These are phyloP conservation scores for Alternaria rosae DNA, from an alignment of 2,329 filamentous ascomycete genomes.

Conservation along the genomic window DNA sequence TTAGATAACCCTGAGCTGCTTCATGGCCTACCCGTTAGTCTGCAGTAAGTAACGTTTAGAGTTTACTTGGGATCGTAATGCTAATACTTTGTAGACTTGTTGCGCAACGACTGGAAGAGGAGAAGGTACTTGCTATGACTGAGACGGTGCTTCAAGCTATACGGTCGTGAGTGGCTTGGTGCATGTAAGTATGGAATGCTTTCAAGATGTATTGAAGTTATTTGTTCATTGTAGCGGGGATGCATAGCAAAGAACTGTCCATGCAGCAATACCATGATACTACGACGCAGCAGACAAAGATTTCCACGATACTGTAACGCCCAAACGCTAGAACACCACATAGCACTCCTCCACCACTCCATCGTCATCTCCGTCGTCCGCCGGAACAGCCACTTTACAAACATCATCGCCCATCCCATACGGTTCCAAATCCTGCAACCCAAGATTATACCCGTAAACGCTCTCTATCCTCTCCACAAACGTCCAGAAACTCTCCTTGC, in stretches of 20 bases:
- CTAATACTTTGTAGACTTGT: constrained; percentile 38
- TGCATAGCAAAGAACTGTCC: background rate
- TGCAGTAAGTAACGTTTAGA: constrained; percentile 40
- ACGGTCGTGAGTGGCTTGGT: background rate
- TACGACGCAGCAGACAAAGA: background rate
- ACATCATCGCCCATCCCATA: background rate
- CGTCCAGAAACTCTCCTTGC: background rate
- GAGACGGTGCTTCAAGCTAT: constrained; percentile 44
- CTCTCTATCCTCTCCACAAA: background rate
- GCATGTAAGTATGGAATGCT: too few relatives aligned
- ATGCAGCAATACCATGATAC: background rate
- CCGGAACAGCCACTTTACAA: background rate
- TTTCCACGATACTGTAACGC: background rate
- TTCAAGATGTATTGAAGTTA: too few relatives aligned
- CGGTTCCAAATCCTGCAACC: background rate
- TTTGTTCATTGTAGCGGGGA: too few relatives aligned
- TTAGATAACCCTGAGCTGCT: constrained; percentile 49
- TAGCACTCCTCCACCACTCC: background rate
- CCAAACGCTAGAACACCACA: background rate
- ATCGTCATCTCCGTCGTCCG: background rate
- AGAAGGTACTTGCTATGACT: constrained; percentile 54
- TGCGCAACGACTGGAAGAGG: constrained; percentile 52
- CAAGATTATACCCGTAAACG: background rate
- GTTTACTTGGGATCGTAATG: background rate
- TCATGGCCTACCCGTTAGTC: constrained; percentile 54